A percentile compares a stretch with the other conserved stretches of the same genome.
Conservation (phyloP, 192 early-diverging fungal species). For the Backusella sp. region DNA sequence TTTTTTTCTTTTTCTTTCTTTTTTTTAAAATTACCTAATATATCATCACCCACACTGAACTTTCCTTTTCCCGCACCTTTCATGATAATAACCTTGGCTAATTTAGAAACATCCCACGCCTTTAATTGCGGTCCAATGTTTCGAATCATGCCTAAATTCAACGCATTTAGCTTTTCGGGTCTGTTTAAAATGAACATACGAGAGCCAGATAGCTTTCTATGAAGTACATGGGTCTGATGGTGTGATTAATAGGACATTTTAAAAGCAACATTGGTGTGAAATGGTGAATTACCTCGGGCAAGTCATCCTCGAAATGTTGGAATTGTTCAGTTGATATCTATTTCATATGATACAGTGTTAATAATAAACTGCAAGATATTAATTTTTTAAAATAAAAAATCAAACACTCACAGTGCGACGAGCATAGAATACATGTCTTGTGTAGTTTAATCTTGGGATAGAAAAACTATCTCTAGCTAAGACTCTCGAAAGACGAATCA, state of each 20-base stretch:
- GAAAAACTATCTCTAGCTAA: not conserved
- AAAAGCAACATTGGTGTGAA: not conserved
- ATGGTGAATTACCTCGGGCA: conserved; percentile 7
- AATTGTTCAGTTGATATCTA: conserved; percentile 11
- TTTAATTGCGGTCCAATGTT: conserved; percentile 80
- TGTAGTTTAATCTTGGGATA: not conserved
- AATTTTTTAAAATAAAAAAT: not conserved
- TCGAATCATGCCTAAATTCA: conserved; percentile 84
- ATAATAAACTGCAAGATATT: no score
- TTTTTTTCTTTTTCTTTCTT: not conserved
- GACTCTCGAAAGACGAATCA: not conserved
- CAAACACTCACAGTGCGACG: not conserved
- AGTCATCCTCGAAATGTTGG: conserved; percentile 12
- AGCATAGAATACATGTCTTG: not conserved
- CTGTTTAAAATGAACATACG: conserved; percentile 76
- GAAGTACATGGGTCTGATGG: conserved; percentile 26
- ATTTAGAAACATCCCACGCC: conserved; percentile 85
- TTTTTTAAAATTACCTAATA: conserved; percentile 39
- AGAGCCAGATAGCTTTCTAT: conserved; percentile 38
- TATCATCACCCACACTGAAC: conserved; percentile 91
- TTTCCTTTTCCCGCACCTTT: conserved; percentile 69
- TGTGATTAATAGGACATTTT: not conserved
- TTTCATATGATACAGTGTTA: not conserved
- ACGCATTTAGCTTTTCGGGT: conserved; percentile 85
- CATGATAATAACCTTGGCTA: conserved; percentile 88